Evolutionary conservation across 2,329 filamentous ascomycete genomes (phyloP).

Genomic region (Didymosphaeria variabile): DNA sequence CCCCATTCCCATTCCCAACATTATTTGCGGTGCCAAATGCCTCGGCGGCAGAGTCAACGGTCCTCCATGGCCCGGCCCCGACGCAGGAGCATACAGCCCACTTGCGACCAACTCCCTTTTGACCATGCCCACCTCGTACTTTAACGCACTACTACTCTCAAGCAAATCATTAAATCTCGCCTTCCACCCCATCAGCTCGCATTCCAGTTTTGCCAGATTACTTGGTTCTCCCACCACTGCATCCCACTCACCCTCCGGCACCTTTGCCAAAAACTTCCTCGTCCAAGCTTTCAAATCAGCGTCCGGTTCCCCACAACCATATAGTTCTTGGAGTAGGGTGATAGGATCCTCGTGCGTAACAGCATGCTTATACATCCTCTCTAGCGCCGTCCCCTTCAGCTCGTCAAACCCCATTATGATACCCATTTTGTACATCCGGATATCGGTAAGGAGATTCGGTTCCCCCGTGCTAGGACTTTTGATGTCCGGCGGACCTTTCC

Average conservation of each 20-base stretch:
- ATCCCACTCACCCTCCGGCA: constrained; percentile 11
- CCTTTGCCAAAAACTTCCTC: constrained; percentile 29
- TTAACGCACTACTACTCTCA: constrained; percentile 25
- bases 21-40: constrained; percentile 3
- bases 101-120: constrained; percentile 22
- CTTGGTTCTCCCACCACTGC: constrained; percentile 20
- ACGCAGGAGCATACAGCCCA: constrained; percentile 18
- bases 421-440: constrained; percentile 45
- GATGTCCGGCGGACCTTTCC: constrained; percentile 37
- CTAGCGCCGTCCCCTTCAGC: constrained; percentile 44
- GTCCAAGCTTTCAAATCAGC: constrained; percentile 33
- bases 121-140: constrained; percentile 37
- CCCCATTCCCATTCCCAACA: constrained; percentile 1
- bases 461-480: constrained; percentile 19
- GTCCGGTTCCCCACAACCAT: constrained; percentile 36
- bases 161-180: constrained; percentile 28
- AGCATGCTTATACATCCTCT: constrained; percentile 42
- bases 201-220: constrained; percentile 37
- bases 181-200: constrained; percentile 24
- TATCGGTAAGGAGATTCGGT: constrained; percentile 32
- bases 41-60: not conserved
- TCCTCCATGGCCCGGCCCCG: not conserved
- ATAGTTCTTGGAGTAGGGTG: constrained; percentile 45
- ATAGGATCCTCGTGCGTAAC: constrained; percentile 50
- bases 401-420: constrained; percentile 49